A percentile compares a stretch with the other conserved stretches of the same genome.
Evolutionary conservation across 331 rosid genomes (phyloP).

Genomic region (Prunus yedoensis): DNA sequence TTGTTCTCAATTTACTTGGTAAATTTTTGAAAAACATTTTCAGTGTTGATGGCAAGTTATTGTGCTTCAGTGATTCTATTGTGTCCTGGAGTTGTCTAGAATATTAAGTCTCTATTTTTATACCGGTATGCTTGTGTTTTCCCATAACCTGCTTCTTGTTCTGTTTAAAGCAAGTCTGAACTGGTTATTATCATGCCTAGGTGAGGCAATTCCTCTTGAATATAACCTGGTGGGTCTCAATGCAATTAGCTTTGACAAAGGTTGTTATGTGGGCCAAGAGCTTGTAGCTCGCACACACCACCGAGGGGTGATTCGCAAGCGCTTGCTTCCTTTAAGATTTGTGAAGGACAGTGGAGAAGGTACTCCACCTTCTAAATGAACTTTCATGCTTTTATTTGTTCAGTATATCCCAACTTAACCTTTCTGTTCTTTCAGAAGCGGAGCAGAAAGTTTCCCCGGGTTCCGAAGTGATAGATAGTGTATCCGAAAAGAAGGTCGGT

Average conservation of each 20-base stretch:
- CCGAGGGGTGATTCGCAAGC: slow-evolving; percentile 82
- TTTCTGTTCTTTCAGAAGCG: slow-evolving; percentile 45
- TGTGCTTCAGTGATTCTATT: not conserved
- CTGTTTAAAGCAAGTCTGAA: not conserved
- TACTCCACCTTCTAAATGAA: slow-evolving; percentile 23
- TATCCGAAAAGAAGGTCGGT: slow-evolving; percentile 66
- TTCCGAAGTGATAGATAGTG: slow-evolving; percentile 49
- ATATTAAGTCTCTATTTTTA: no score
- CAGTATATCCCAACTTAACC: slow-evolving; percentile 2
- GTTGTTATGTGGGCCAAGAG: slow-evolving; percentile 91
- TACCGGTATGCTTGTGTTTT: not conserved
- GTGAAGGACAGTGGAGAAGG: slow-evolving; percentile 57
- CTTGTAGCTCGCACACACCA: slow-evolving; percentile 89
- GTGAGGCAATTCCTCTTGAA: slow-evolving; percentile 88
- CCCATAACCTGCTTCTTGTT: not conserved
- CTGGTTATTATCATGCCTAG: slow-evolving; percentile 35
- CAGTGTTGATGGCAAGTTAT: not conserved
- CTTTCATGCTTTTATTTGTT: not conserved
- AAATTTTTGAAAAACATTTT: not conserved
- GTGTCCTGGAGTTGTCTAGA: not conserved
- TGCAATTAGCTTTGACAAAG: slow-evolving; percentile 94
- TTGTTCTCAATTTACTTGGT: not conserved
- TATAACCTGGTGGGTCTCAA: slow-evolving; percentile 86
- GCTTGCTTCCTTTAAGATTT: slow-evolving; percentile 71
- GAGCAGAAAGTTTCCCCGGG: slow-evolving; percentile 55